Conservation (phyloP, 495 filamentous ascomycete species). For the Cercophora scortea region DNA sequence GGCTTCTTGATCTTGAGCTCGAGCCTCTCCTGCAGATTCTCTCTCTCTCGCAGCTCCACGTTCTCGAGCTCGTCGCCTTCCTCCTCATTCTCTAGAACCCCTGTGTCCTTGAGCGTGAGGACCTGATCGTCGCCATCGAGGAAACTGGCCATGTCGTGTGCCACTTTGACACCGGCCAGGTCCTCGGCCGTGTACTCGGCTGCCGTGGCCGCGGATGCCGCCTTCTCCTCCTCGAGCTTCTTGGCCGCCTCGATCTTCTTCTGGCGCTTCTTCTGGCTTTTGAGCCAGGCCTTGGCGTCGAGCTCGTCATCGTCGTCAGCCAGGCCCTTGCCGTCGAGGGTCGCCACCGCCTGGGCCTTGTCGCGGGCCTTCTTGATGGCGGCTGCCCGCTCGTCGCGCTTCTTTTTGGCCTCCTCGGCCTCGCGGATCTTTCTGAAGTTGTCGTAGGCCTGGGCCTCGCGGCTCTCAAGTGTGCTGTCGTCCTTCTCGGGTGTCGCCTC, state of each 20-base stretch:
- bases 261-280: slow-evolving; percentile 79
- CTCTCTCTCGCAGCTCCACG: slow-evolving; percentile 65
- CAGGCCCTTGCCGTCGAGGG: slow-evolving; percentile 72
- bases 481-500: slow-evolving; percentile 24
- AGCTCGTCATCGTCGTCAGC: slow-evolving; percentile 63
- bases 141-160: slow-evolving; percentile 71
- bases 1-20: slow-evolving; percentile 89
- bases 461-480: slow-evolving; percentile 71
- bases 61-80: slow-evolving; percentile 92
- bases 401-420: slow-evolving; percentile 56
- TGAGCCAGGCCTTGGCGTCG: slow-evolving; percentile 78
- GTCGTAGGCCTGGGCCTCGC: slow-evolving; percentile 67
- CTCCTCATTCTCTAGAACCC: slow-evolving; percentile 76
- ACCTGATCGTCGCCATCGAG: slow-evolving; percentile 75
- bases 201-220: slow-evolving; percentile 33
- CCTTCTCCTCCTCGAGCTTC: slow-evolving; percentile 69
- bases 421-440: slow-evolving; percentile 49
- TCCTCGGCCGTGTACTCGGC: slow-evolving; percentile 72
- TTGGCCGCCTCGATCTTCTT: slow-evolving; percentile 78
- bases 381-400: slow-evolving; percentile 66
- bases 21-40: slow-evolving; percentile 67
- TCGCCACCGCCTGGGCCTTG: slow-evolving; percentile 61
- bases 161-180: slow-evolving; percentile 83
- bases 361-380: slow-evolving; percentile 87
- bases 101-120: slow-evolving; percentile 83